Evolutionary conservation across 768 basidiomycete species (phyloP), one percentile per base, ranked within the genome.

Genomic region (Naganishia kalamii): DNA sequence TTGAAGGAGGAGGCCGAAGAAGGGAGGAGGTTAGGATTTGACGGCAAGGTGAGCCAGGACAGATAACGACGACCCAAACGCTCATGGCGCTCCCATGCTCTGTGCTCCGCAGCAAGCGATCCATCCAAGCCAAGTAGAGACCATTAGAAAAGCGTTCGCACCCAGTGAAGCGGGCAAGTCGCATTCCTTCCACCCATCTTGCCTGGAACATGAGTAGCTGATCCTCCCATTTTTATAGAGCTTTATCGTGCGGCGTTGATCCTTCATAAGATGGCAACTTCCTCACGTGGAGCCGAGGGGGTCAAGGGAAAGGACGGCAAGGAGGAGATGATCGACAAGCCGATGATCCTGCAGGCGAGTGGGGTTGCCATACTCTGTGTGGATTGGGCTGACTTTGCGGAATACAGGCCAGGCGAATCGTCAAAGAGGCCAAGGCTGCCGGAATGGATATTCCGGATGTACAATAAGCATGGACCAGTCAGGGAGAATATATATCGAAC

Each of bases 251-350:
- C 92, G 0, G 84, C 83, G 12, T 85, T 83, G 65, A 89, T 96
- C 48, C 75, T 90, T 29, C 62, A 82, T 82, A 49, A 82, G 80
- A 59, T 88, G 90, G 88, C 77, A 82, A 71, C 78, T 76, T 19
- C 79, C 80, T 13, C 77, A 79, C 52, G 68, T 21, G 89, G 89
- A 4, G 92, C 91, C 2, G 84, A 88, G 44, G 90, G 89, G 0
- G 80, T 92, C 27, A 86, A 87, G 50, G 74, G 81, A 43, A 79
- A 80, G 23, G 82, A 80, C 46, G 81, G 82, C 2, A 86, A 85
- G 51, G 76, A 70, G 48, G 85, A 87, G 72, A 92, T 93, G 91
- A 87, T 93, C 37, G 91, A 94, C 75, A 88, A 88, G 8, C 91
- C 91, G 0, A 90, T 94, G 87, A 80, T 93, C 46, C 88, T 89